Base-by-base conservation (phyloP, 2,329 filamentous ascomycete species). In the Penicillium carneum region DNA sequence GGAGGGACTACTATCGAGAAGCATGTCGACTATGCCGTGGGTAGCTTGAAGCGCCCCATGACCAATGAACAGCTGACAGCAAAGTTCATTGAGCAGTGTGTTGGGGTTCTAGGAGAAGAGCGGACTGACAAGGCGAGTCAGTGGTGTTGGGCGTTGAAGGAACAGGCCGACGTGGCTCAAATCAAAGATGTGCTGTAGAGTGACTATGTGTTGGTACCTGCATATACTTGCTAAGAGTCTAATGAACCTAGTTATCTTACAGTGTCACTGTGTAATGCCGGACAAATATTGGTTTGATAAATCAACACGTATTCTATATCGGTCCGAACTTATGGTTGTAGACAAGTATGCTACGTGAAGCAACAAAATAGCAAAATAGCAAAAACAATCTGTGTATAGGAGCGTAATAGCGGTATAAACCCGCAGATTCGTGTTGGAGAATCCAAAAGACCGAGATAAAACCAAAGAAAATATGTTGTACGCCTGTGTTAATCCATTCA, bases 61-160 rank as follows among this genome's bases (percentile, higher is more conserved):
- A 81, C 75, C 4, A 77, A 82, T 57, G 70, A 71, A 1, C 77
- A 83, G 59, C 65, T 86, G 36, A 74, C 77, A 58, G 77, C 74
- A 50, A 86, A 86, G 68, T 85, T 85, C 53, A 59, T 81, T 23
- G 81, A 83, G 63, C 83, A 85, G 63, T 79, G 78, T 36, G 63
- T 70, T 5, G 66, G 72, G 2, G 76, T 83, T 20, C 67, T 84
- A n/a, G 82, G 81, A 0, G 54, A 71, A 3, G 65, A 72, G 1
- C 70, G 71, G 36, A 76, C 77, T 0, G 69, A 74, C 33, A 74
- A 67, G 26, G 77, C 77, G 4, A 78, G 76, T 61, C 59, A 70
- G 14, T 64, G 65, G 62, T 74, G 69, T 41, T 73, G 70, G 71
- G 67, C 67, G 34, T 74, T 79, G 47, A 73, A 71, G 53, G 12